Base-by-base conservation (phyloP, 176 grass and related monocot genomes). In the Chrysopogon serrulatus region DNA sequence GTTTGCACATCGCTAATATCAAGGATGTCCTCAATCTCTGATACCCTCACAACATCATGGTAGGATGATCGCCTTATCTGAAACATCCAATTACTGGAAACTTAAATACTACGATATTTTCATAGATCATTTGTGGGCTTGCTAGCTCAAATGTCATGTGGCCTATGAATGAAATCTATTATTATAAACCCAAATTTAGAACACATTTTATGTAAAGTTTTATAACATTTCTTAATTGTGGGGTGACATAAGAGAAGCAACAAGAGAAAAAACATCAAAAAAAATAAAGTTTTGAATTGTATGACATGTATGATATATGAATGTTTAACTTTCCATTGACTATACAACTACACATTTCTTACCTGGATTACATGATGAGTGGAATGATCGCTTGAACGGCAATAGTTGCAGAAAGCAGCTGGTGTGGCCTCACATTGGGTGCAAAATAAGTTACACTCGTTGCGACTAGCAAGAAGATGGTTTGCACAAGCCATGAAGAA, bases 371-470 rank as follows among this genome's bases (percentile, higher is more conserved):
- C 90, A 5, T 45, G 87, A 59, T 95, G 93, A 7, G 59, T 61
- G 17, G 90, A 85, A 32, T 95, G 90, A 54, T 73, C 60, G 14
- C 74, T 6, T 21, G 78, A 59, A 11, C 90, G 90, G 1, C 93
- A 95, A 12, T 92, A 92, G 37, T 86, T 88, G 74, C 92, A 95
- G 19, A 95, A 90, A 24, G 89, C 87, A 4, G 32, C 71, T 1
- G 65, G 23, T 76, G 73, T 18, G 19, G 36, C 23, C 15, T 74
- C 56, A 1, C 92, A 92, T 3, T 95, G 78, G 9, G 82, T 60
- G 44, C 92, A 95, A 83, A 90, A 95, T 61, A 95, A 60, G 63
- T 90, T 95, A 59, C 90, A 87, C 85, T 95, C 92, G 26, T 90
- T 92, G 39, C 87, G 85, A 30, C 73, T 44, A 8, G 88, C 73